These are phyloP conservation scores for Linanthus parryae DNA, from an alignment of 148 eudicot genomes.

Conservation along the genomic window DNA sequence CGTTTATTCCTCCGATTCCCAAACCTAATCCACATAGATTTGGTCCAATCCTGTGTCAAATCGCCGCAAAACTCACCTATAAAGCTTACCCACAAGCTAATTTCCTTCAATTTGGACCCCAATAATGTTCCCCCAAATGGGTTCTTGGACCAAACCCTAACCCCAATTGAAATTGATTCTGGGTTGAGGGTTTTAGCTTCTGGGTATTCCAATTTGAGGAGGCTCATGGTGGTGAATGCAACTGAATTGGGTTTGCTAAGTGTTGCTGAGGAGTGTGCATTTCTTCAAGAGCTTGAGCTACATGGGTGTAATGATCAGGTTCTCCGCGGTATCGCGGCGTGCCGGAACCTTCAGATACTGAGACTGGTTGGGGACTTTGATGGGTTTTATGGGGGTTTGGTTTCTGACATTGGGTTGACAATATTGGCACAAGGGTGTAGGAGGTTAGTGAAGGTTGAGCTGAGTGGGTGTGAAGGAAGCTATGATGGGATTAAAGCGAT, in stretches of 20 bases:
- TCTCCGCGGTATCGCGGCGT: conserved; percentile 55
- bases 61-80: conserved; percentile 43
- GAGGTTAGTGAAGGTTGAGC: conserved; percentile 79
- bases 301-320: conserved; percentile 58
- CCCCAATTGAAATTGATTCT: conserved; percentile 30
- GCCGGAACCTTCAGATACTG: conserved; percentile 71
- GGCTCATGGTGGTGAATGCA: conserved; percentile 45
- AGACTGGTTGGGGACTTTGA: conserved; percentile 57
- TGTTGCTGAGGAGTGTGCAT: conserved; percentile 58
- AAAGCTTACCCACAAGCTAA: conserved; percentile 31
- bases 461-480: conserved; percentile 82
- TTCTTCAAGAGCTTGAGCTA: conserved; percentile 73
- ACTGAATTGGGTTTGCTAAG: conserved; percentile 57
- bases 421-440: conserved; percentile 92
- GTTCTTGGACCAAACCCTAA: too few relatives aligned
- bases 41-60: conserved; percentile 33
- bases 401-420: conserved; percentile 86
- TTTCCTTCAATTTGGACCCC: conserved; percentile 41
- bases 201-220: conserved; percentile 74
- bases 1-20: conserved; percentile 56
- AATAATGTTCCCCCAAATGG: conserved; percentile 20
- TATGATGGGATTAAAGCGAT: conserved; percentile 92
- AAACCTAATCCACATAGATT: conserved; percentile 52
- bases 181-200: conserved; percentile 37
- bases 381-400: conserved; percentile 54